phyloP scores from a whole-genome alignment of 306 rosid genomes.

The Potentilla sterilis region DNA sequence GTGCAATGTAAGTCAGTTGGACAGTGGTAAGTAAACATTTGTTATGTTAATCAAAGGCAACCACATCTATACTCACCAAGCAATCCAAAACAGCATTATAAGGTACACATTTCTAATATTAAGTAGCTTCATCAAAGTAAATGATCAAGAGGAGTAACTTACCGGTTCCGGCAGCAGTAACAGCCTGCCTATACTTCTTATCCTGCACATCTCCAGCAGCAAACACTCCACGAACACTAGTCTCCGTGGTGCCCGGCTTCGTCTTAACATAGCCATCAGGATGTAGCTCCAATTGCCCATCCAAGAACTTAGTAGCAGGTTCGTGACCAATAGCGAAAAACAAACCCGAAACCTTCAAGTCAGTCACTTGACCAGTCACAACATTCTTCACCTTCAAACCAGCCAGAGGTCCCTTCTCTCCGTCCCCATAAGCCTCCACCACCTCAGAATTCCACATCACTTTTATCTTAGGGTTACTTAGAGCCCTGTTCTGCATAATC shows the following conservation, averaged over 20 bases:
- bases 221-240: slow-evolving; percentile 72
- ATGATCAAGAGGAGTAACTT: slow-evolving; percentile 3
- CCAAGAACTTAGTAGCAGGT: slow-evolving; percentile 80
- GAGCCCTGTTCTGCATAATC: slow-evolving; percentile 71
- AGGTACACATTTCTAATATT: background rate
- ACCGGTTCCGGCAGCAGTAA: slow-evolving; percentile 91
- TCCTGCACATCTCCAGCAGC: slow-evolving; percentile 98
- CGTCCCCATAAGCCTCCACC: slow-evolving; percentile 56
- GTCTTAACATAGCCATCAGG: slow-evolving; percentile 64
- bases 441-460: slow-evolving; percentile 75
- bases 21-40: background rate
- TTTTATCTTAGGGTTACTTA: slow-evolving; percentile 56
- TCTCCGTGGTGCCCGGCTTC: slow-evolving; percentile 57
- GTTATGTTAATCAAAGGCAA: background rate
- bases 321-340: slow-evolving; percentile 91
- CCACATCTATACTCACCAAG: background rate
- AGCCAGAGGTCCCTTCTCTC: slow-evolving; percentile 43
- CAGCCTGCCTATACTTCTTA: slow-evolving; percentile 91
- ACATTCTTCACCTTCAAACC: slow-evolving; percentile 69
- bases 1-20: background rate
- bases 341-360: slow-evolving; percentile 69
- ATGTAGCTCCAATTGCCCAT: slow-evolving; percentile 64
- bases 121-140: background rate
- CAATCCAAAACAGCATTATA: background rate
- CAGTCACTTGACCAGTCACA: slow-evolving; percentile 47